Percentiles rank a stretch among this genome's conserved stretches.
Conservation (phyloP, 2,329 filamentous ascomycete species). For the Calonectria pauciramosa region DNA sequence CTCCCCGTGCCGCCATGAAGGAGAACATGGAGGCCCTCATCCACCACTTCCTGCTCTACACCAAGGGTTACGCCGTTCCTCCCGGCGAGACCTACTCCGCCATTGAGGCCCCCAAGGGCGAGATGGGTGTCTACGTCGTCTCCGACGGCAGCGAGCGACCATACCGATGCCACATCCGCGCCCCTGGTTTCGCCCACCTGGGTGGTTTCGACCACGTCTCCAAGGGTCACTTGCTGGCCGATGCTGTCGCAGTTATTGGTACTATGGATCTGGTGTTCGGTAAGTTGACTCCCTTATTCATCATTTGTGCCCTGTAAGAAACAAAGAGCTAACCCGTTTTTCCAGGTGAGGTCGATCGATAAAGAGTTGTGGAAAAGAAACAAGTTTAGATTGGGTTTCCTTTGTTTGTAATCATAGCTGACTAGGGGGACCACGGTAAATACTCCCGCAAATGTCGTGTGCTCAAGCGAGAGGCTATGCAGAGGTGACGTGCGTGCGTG, state of each 20-base stretch:
- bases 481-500: conserved; percentile 39
- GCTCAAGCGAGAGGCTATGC: conserved; percentile 45
- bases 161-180: conserved; percentile 97
- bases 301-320: neutral
- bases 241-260: conserved; percentile 95
- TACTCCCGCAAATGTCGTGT: conserved; percentile 51
- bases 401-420: conserved; percentile 59
- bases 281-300: conserved; percentile 56
- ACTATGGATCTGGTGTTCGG: conserved; percentile 93
- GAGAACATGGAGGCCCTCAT: conserved; percentile 99
- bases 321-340: conserved; percentile 53
- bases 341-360: conserved; percentile 73
- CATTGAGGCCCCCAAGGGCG: conserved; percentile 99
- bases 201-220: conserved; percentile 94
- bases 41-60: conserved; percentile 98
- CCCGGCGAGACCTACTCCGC: conserved; percentile 98
- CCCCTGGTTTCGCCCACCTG: conserved; percentile 96
- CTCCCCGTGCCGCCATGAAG: conserved; percentile 98
- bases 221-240: conserved; percentile 92
- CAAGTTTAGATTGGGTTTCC: conserved; percentile 50
- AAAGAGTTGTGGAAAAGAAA: conserved; percentile 50
- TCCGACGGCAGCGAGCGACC: conserved; percentile 96
- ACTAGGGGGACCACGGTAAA: conserved; percentile 53
- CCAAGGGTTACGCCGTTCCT: conserved; percentile 97
- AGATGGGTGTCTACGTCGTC: conserved; percentile 98